A percentile compares a stretch with the other conserved stretches of the same genome.
Evolutionary conservation across 345 rosid genomes (phyloP).

Genomic region (Syzygium aqueum): DNA sequence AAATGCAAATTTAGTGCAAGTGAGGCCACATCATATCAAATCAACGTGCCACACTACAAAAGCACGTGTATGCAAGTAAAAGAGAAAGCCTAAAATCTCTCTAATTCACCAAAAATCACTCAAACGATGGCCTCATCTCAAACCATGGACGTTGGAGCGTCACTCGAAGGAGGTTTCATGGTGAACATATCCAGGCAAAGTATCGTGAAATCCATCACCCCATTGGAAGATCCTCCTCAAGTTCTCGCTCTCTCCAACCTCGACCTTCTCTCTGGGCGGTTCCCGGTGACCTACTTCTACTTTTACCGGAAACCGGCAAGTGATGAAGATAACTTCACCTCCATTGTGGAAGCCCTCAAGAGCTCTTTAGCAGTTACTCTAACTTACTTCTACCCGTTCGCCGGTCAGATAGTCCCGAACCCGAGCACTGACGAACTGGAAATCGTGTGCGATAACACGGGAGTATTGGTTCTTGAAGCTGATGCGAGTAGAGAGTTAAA

Average conservation of each 20-base stretch:
- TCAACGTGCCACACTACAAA: not conserved
- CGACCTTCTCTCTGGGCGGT: conserved; percentile 85
- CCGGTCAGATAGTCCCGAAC: conserved; percentile 51
- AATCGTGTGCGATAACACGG: conserved; percentile 59
- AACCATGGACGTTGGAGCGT: conserved; percentile 8
- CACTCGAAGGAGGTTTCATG: conserved; percentile 11
- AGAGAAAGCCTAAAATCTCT: not conserved
- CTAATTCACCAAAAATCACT: not conserved
- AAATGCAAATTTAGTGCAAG: not conserved
- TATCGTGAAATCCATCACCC: conserved; percentile 33
- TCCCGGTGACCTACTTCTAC: conserved; percentile 75
- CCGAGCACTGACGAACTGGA: conserved; percentile 39
- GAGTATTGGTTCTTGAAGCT: conserved; percentile 51
- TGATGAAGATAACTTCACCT: conserved; percentile 1
- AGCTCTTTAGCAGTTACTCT: conserved; percentile 49
- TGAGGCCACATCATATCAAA: not conserved
- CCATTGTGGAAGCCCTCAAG: conserved; percentile 29
- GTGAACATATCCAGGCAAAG: conserved; percentile 30
- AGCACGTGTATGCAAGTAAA: not conserved
- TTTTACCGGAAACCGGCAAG: conserved; percentile 32
- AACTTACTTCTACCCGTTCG: conserved; percentile 54
- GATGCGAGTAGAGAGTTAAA: conserved; percentile 36
- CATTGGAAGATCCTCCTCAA: conserved; percentile 11
- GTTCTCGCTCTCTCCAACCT: conserved; percentile 59
- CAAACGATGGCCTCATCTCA: not conserved